phyloP scores from a whole-genome alignment of 495 filamentous ascomycete species.

The Jackrogersella minutella region DNA sequence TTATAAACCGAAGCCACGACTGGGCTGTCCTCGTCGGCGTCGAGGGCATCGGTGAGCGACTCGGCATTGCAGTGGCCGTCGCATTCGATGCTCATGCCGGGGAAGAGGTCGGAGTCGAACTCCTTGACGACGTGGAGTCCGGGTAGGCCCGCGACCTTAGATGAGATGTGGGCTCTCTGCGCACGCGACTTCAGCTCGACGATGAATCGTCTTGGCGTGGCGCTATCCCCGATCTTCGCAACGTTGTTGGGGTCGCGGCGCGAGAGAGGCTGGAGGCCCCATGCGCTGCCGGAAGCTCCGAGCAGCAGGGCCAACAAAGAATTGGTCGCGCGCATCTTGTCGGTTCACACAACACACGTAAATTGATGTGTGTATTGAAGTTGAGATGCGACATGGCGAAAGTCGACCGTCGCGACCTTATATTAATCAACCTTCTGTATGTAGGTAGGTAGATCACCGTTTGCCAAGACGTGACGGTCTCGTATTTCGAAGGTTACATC shows the following conservation, averaged over 20 bases:
- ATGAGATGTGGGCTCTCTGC: slow-evolving; percentile 6
- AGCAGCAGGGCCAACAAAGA: slow-evolving; percentile 16
- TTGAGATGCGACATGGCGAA: background rate
- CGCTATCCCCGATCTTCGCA: background rate
- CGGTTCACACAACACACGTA: background rate
- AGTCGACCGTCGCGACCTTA: slow-evolving; percentile 7
- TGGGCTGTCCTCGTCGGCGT: slow-evolving; percentile 41
- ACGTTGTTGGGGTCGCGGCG: slow-evolving; percentile 12
- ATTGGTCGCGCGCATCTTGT: slow-evolving; percentile 8
- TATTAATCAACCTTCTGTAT: slow-evolving; percentile 3
- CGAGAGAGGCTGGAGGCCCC: background rate
- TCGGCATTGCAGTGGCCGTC: slow-evolving; percentile 31
- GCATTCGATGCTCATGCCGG: slow-evolving; percentile 42
- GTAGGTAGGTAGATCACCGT: background rate
- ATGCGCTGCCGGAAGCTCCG: slow-evolving; percentile 1
- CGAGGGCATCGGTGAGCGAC: slow-evolving; percentile 29
- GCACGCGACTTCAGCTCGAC: slow-evolving; percentile 24
- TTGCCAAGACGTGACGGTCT: slow-evolving; percentile 20
- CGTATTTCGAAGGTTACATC: slow-evolving; percentile 28
- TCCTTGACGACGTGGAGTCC: slow-evolving; percentile 35
- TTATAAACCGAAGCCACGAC: slow-evolving; percentile 35
- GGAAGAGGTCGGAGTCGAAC: slow-evolving; percentile 47
- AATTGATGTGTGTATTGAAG: background rate
- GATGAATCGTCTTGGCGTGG: slow-evolving; percentile 22
- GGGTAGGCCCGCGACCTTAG: slow-evolving; percentile 9